Conservation (phyloP, 306 rosid genomes). For the Dryas alaskensis region DNA sequence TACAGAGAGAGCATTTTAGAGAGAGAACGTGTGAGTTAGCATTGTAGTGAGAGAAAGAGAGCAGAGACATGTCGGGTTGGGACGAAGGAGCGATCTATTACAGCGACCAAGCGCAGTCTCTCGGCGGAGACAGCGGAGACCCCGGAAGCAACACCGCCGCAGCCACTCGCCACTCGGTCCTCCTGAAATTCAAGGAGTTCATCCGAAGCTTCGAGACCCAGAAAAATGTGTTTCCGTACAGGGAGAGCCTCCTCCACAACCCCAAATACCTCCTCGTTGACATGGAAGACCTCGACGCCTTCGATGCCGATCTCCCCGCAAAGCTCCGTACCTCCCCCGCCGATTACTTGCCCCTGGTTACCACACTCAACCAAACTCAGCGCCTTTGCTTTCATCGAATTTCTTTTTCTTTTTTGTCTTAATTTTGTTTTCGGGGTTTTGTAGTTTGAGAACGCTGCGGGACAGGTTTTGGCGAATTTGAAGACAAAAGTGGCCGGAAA, state of each 20-base stretch:
- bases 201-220: conserved; percentile 74
- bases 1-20: not conserved
- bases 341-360: conserved; percentile 75
- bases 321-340: conserved; percentile 80
- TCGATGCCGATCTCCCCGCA: conserved; percentile 73
- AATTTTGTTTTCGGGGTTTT: not conserved
- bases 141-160: conserved; percentile 33
- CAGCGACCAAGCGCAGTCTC: conserved; percentile 93
- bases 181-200: conserved; percentile 89
- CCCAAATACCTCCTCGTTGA: conserved; percentile 60
- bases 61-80: conserved; percentile 80
- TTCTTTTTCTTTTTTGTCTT: not conserved
- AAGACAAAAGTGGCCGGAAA: conserved; percentile 83
- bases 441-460: conserved; percentile 94
- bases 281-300: conserved; percentile 72
- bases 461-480: conserved; percentile 75
- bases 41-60: conserved; percentile 21
- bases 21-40: not conserved
- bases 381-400: not conserved
- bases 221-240: conserved; percentile 70
- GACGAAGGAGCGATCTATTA: conserved; percentile 94
- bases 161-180: conserved; percentile 61
- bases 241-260: conserved; percentile 75
- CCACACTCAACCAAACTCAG: not conserved
- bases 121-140: conserved; percentile 48